Conservation (phyloP, 495 filamentous ascomycete genomes). For the Neurospora sp. region DNA sequence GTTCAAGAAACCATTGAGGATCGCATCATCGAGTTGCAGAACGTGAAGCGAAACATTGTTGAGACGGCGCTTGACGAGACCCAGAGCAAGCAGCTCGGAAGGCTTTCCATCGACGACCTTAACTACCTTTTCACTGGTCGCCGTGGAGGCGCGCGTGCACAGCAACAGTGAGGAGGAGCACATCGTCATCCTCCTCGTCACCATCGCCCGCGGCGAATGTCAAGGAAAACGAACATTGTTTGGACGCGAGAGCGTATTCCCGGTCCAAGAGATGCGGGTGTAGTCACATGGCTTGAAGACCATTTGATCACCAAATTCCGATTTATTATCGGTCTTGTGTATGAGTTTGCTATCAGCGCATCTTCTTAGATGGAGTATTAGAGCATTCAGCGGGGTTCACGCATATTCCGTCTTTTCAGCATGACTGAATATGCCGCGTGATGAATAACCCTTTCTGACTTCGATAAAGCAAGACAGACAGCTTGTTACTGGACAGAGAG, state of each 20-base stretch:
- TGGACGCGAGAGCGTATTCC: not conserved
- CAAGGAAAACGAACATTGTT: not conserved
- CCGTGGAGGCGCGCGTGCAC: not conserved
- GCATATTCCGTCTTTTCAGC: not conserved
- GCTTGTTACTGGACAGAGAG: not conserved
- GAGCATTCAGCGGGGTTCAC: not conserved
- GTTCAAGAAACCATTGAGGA: constrained; percentile 79
- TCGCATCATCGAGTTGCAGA: constrained; percentile 76
- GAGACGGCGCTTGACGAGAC: constrained; percentile 76
- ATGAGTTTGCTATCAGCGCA: not conserved
- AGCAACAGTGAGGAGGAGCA: not conserved
- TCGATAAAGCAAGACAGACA: not conserved
- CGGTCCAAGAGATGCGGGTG: not conserved
- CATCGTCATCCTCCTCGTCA: not conserved
- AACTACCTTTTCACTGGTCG: constrained; percentile 56
- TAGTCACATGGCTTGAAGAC: not conserved
- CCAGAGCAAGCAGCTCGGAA: constrained; percentile 49
- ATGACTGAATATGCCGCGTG: not conserved
- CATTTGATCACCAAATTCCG: not conserved
- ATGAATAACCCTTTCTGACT: not conserved
- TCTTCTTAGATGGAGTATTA: not conserved
- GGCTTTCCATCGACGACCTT: constrained; percentile 54
- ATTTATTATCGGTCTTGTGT: not conserved
- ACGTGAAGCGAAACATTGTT: constrained; percentile 71
- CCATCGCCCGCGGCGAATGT: not conserved